Evolutionary conservation across 202 grass and related monocot species (phyloP).

Genomic region (Panicum virgatum): DNA sequence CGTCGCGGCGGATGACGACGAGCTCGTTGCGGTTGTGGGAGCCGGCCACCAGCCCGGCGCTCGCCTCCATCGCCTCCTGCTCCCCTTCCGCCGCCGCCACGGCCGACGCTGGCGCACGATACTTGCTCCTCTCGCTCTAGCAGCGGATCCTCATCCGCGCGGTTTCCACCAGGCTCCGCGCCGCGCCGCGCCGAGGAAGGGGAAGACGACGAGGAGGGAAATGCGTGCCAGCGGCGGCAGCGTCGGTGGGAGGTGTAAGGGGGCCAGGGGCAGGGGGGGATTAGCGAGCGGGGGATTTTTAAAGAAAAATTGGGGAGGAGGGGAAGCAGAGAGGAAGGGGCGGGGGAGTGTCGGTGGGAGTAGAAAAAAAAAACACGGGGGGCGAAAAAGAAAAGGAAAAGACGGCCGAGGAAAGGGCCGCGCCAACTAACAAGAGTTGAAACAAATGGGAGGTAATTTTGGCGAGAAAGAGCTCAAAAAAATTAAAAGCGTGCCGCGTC

Average conservation of each 20-base stretch:
- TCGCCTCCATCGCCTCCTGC: conserved; percentile 61
- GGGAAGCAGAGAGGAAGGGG: neutral
- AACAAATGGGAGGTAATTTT: conserved; percentile 5
- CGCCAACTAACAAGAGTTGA: neutral
- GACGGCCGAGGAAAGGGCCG: conserved; percentile 15
- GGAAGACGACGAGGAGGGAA: neutral
- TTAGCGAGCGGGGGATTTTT: conserved; percentile 25
- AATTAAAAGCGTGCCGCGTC: neutral
- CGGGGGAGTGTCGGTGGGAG: conserved; percentile 28
- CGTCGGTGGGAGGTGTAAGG: conserved; percentile 10
- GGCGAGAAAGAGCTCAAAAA: too few species aligned
- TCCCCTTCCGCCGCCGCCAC: neutral
- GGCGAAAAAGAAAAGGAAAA: neutral
- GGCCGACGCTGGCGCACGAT: neutral
- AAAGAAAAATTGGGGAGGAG: conserved; percentile 1
- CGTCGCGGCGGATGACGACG: conserved; percentile 89
- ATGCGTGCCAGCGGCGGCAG: conserved; percentile 23
- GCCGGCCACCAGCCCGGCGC: conserved; percentile 82
- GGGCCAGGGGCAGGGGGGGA: too few species aligned
- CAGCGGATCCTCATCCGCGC: conserved; percentile 19
- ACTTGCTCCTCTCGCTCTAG: neutral
- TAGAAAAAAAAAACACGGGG: neutral
- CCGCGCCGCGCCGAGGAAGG: neutral
- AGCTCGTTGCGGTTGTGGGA: conserved; percentile 98
- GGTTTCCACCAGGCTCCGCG: neutral